Conservation (phyloP, 2,329 filamentous ascomycete species). For the Scolecobasidium constrictum region DNA sequence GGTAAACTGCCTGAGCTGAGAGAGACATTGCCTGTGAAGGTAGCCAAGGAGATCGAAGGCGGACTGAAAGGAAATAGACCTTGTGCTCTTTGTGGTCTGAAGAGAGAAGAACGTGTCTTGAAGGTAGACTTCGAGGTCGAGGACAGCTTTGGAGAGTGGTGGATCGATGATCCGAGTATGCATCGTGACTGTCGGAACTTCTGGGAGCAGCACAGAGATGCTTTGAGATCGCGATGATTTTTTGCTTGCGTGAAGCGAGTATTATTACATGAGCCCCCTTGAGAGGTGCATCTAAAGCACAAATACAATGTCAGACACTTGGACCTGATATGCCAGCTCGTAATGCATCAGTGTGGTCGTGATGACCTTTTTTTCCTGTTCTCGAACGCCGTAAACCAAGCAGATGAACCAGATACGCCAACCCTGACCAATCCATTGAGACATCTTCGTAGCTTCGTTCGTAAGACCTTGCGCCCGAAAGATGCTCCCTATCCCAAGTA, state of each 20-base stretch:
- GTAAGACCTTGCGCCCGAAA: too few species aligned
- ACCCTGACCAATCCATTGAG: too few species aligned
- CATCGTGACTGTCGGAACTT: conserved; percentile 80
- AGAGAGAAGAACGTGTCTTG: conserved; percentile 69
- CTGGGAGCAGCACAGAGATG: conserved; percentile 67
- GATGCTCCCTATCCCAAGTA: too few species aligned
- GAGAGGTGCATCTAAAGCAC: too few species aligned
- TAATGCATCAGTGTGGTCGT: too few species aligned
- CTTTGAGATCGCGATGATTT: conserved; percentile 54
- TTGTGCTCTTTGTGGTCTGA: conserved; percentile 80
- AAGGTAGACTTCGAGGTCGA: conserved; percentile 69
- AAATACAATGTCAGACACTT: too few species aligned
- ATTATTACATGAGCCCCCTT: not conserved
- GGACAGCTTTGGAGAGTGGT: conserved; percentile 95
- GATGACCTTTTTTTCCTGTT: too few species aligned
- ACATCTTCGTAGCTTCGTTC: too few species aligned
- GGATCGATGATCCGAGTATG: conserved; percentile 57
- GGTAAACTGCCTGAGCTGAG: conserved; percentile 56
- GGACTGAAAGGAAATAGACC: conserved; percentile 62
- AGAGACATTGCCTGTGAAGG: conserved; percentile 57
- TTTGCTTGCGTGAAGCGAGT: not conserved
- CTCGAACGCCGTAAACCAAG: too few species aligned
- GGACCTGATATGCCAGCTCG: too few species aligned
- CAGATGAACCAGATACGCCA: too few species aligned
- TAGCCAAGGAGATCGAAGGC: conserved; percentile 49